Evolutionary conservation across 805 yeast species (phyloP), one percentile per base, ranked within the genome.

Genomic region (Candida hispaniensis): DNA sequence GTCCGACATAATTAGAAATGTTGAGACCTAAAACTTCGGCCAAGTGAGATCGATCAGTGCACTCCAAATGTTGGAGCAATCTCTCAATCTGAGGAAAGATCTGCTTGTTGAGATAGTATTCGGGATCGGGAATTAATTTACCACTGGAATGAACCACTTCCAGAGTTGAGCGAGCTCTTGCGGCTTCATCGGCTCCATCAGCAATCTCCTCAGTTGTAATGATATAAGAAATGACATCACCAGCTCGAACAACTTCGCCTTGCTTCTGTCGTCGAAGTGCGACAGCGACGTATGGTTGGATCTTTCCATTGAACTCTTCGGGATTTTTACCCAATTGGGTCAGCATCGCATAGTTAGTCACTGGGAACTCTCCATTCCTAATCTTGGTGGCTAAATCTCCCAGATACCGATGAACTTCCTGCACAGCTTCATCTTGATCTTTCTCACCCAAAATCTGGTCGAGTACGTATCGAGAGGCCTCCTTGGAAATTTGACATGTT

Each of bases 301-400:
- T 26, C 16, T 82, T 85, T 39, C 94, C 91, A 74, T 78, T 73
- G 54, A 91, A 91, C 33, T 74, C 75, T 18, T 61, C 63, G 4
- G 97, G 96, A 47, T 85, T 94, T 51, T 88, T 91, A 2, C 94
- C 79, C 26, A 91, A 64, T 48, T 72, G 75, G n/a, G 91, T 86
- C 51, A 86, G 80, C 46, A 91, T 83, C 47, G 78, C 73, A 51
- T 65, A 79, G 52, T 76, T 75, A 42, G 70, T 76, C 26, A 75
- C 61, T n/a, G 78, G 64, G 17, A 32, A 32, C 28, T 23, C 18
- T 20, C 8, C 28, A 15, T 58, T 57, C 19, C 73, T 71, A 32
- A 88, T 65, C 44, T 78, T 67, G 1, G 44, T 48, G 5, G 72
- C 66, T 45, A 79, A 63, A 2, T 61, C 68, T 45, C 74, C 81